Base-by-base conservation (phyloP, 2,329 filamentous ascomycete genomes). In the Orbilia javanica region DNA sequence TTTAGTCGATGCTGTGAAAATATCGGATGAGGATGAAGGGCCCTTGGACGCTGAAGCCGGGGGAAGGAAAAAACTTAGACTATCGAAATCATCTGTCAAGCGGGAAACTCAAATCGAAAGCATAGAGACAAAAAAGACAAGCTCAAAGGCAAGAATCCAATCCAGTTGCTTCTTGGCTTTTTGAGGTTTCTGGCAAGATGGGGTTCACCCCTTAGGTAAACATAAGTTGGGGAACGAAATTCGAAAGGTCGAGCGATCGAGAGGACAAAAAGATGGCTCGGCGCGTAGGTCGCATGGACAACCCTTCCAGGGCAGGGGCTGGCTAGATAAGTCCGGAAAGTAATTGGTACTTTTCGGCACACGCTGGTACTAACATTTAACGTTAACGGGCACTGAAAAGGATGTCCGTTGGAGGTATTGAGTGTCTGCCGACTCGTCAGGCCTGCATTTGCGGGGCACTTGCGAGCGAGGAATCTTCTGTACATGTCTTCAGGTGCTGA, bases 261-360 rank as follows among this genome's bases (percentile, higher is more conserved):
- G 36, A 50, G 25, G 46, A 42, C 31, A 34, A 50, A 42, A 60
- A 60, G 55, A 50, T 36, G 34, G 66, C 52, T 48, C 67, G 67
- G 74, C 67, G 67, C 67, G 68, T 78, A 78, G 60, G 74, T 63
- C 67, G 74, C 67, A 71, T 78, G 74, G 48, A 71, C 73, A 53
- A 67, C 64, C 55, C 65, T 46, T 48, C 64, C 20, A 55, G 46
- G 57, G 65, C 72, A 60, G 39, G 70, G 39, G 60, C 55, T 60
- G 55, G 31, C 60, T 64, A 34, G 39, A 46, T 50, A 48, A 31
- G 44, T 64, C 60, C 44, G 60, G 42, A 50, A 46, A 64, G 34
- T 64, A 64, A n/a, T 27, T 31, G 29, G 62, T 52, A 36, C 62
- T 52, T 50, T 34, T 52, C 6, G 62, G 44, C 62, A 48, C 62